Base-by-base conservation (phyloP, 345 rosid genomes). In the Arabidopsis arenosa region DNA sequence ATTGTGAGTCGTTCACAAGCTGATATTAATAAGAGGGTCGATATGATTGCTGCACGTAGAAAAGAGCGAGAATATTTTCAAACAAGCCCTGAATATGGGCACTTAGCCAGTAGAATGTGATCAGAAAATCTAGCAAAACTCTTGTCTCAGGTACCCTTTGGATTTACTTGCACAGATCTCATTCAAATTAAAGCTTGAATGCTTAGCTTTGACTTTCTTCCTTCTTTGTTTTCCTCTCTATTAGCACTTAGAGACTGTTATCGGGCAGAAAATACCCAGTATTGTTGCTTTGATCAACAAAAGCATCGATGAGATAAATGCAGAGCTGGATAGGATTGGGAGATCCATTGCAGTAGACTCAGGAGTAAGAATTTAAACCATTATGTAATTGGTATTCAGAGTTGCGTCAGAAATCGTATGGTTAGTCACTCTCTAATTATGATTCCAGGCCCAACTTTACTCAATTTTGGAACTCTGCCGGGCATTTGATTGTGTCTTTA, bases 1-100 rank as follows among this genome's bases (percentile, higher is more conserved):
- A 90, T 92, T 67, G 99, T 95, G 77, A 95, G 92, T 84, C 98
- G 99, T 68, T 95, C 99, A 26, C 99, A 95, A 86, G 97, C 99
- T 72, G 99, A 95, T 66, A 95, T 95, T 83, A 95, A 95, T 73
- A 95, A 88, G 83, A 95, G 93, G 55, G 94, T 90, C 53, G 99
- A 95, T 82, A 95, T 95, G 96, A 84, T 85, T 80, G 83, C 81
- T 84, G 97, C 98, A 43, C 98, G 98, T 48, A 76, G 90, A 37
- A 95, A 92, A 80, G 99, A 95, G 84, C 85, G 79, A 18, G 99
- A 95, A 81, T 95, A 95, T 81, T 95, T 95, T 82, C 96, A 95
- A 85, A 87, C 94, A 63, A 89, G 99, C 83, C 97, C 99, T 1
- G 99, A 95, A 55, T 95, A 95, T 52, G 97, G 98, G 62, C 99